Evolutionary conservation across 163 green algal genomes (phyloP), one percentile per base, ranked within the genome.

Genomic region (Chlorella variabilis): DNA sequence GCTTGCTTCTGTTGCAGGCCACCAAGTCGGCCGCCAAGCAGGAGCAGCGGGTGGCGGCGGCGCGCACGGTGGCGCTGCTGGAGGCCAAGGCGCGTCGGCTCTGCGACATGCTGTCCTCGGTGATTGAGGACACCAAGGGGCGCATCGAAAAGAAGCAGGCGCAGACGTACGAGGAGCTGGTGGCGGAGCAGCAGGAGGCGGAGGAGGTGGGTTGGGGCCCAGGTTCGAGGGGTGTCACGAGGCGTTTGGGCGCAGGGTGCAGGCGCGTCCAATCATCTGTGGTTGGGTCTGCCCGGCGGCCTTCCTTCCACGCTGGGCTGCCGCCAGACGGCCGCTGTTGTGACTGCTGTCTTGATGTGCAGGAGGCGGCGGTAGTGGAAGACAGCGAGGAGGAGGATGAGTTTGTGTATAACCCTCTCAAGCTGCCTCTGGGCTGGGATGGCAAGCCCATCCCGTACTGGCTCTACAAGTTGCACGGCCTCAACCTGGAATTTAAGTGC

Each of bases 361-460:
- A 87, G 83, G 81, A 90, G 61, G 87, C 83, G 56, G 87, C 85
- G 13, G 86, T 83, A 41, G 88, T 94, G 0, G 92, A 92, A 21
- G 95, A 94, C 18, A 91, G 83, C 63, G 93, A 97, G 25, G 93
- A 98, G 48, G 94, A 99, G 77, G 96, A 98, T 66, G 94, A 97
- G 66, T 96, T 95, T 70, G 89, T 99, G 20, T 99, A 99, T 92
- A 99, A 99, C 91, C 97, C 97, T 29, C 91, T 99, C 34, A 99
- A 99, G 93, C 90, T 99, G 77, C 97, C 97, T 39, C 83, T 99
- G 71, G 97, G 97, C 29, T 98, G 93, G 93, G 97, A 99, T 82
- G 97, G 97, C 75, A 99, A 98, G 90, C 97, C 97, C 82, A 99
- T 99, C 83, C 97, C 97, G 34, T 99, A 98, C 89, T 99, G 97